Evolutionary conservation across 257 asterid genomes (phyloP).

Genomic region (Lantana camara): DNA sequence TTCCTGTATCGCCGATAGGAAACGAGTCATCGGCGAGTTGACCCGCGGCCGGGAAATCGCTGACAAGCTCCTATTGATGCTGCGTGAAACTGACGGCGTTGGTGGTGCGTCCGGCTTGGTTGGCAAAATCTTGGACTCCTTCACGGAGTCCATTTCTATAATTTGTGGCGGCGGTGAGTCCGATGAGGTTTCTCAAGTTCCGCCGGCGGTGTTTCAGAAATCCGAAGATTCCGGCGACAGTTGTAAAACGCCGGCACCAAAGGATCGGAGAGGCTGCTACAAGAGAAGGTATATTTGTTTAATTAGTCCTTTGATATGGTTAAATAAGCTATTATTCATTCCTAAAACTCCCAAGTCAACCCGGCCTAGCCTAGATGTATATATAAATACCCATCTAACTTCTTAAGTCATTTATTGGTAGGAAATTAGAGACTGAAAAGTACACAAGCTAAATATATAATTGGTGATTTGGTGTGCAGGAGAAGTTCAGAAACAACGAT

Average conservation of each 20-base stretch:
- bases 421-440: too few species aligned
- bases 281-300: constrained; percentile 50
- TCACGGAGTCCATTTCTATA: constrained; percentile 42
- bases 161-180: constrained; percentile 27
- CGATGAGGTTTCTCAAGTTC: constrained; percentile 39
- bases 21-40: constrained; percentile 41
- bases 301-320: neutral
- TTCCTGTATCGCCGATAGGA: constrained; percentile 26
- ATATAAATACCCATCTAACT: too few species aligned
- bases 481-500: constrained; percentile 40
- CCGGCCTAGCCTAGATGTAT: too few species aligned
- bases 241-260: constrained; percentile 41
- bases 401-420: too few species aligned
- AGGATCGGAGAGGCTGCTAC: constrained; percentile 68
- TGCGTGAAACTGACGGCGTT: constrained; percentile 18
- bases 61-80: constrained; percentile 38
- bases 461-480: constrained; percentile 38
- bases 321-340: too few species aligned
- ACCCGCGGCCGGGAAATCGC: constrained; percentile 50
- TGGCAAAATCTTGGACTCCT: constrained; percentile 41
- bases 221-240: constrained; percentile 47
- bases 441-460: neutral
- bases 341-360: neutral
- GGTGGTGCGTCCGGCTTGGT: constrained; percentile 27
- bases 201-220: constrained; percentile 23